Evolutionary conservation across 2,329 filamentous ascomycete genomes (phyloP), one percentile per base, ranked within the genome.

Genomic region (Lecanosticta acicola): DNA sequence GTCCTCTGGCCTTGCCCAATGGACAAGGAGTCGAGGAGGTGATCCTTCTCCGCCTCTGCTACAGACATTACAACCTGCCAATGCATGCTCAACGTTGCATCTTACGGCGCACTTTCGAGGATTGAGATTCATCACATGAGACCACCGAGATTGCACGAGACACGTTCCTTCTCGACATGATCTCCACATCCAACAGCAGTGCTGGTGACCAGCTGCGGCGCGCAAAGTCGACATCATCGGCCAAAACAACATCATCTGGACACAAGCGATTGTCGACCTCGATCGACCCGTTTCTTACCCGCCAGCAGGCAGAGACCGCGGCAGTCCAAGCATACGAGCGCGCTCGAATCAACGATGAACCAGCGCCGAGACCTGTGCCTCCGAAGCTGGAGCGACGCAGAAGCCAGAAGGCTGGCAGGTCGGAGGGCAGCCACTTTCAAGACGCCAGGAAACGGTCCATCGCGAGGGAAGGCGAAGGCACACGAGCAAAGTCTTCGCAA

Each of bases 261-360:
- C 55, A 55, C 20, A 45, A 53, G 16, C 48, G 54, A 14, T 46
- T 43, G 24, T 45, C 45, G 7, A 53, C 52, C 8, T 47, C 49
- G 9, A 53, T 52, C 32, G 59, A 64, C 39, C 57, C 57, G 73
- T 53, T 73, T 74, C 62, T 67, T 3, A 76, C 77, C 2, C 72
- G 77, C 39, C 70, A 77, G 43, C 78, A 84, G 62, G 83, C 83
- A 5, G 75, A 79, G 32, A 72, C 76, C 32, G 82, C 83, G 17
- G 83, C 83, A 5, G 68, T 71, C 26, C 68, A 81, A 57, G 83
- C 83, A 1, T 85, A 78, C 59, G 62, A 68, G 4, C 71, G 75
- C 48, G 75, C 76, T n/a, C 69, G 69, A 43, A 68, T 68, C 29
- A 67, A 70, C 10, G 49, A 66, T 59, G 32, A 67, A 58, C 33